Conservation (phyloP, 2,329 filamentous ascomycete species). For the Zalaria obscura region DNA sequence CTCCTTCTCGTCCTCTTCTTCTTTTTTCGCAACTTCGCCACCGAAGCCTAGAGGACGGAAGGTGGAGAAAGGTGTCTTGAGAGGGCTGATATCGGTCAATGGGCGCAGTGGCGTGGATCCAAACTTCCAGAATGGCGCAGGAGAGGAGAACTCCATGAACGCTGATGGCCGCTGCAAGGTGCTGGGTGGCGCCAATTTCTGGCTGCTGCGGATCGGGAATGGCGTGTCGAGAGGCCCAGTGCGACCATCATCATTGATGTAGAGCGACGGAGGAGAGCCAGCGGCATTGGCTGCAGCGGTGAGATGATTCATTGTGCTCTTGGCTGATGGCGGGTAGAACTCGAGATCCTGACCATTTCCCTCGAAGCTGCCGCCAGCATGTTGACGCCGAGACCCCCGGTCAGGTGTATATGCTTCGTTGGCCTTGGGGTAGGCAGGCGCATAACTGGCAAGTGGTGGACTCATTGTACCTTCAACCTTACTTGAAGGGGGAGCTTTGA, state of each 20-base stretch:
- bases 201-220: constrained; percentile 26
- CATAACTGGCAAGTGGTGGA: constrained; percentile 26
- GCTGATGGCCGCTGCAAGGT: constrained; percentile 71
- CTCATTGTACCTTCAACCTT: constrained; percentile 16
- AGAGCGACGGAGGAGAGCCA: constrained; percentile 22
- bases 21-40: constrained; percentile 9
- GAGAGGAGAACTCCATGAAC: constrained; percentile 74
- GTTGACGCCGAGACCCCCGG: constrained; percentile 33
- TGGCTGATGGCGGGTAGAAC: constrained; percentile 10
- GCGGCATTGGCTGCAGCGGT: constrained; percentile 21
- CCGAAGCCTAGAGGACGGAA: constrained; percentile 10
- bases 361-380: constrained; percentile 16
- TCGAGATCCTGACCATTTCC: constrained; percentile 7
- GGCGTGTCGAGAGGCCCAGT: constrained; percentile 20
- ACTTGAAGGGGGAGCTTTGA: constrained; percentile 2
- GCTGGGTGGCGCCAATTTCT: constrained; percentile 63
- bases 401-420: constrained; percentile 41
- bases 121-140: constrained; percentile 81
- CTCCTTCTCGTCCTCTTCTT: constrained; percentile 9
- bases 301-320: constrained; percentile 14
- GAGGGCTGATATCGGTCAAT: constrained; percentile 20
- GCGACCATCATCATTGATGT: constrained; percentile 21
- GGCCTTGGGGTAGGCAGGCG: constrained; percentile 30
- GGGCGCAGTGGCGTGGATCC: constrained; percentile 50
- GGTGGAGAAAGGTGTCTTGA: constrained; percentile 21